Base-by-base conservation (phyloP, 148 eudicot species). In the Linanthus parryae region DNA sequence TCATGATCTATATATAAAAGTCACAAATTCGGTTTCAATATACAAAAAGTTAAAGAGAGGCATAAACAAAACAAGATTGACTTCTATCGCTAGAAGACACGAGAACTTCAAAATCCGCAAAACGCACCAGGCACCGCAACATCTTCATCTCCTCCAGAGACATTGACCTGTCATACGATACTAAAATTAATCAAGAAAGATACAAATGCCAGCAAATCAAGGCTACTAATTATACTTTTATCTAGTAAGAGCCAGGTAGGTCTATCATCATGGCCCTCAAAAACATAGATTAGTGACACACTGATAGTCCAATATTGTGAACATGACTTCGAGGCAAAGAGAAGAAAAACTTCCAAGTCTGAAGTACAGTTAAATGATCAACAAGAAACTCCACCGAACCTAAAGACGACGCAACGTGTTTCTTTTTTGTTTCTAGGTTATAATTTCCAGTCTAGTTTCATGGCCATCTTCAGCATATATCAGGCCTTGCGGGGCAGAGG, bases 1-100 rank as follows among this genome's bases (percentile, higher is more conserved):
- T 87, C 96, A 50, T 58, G 65, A 35, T 92, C 98, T 92, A 66
- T 21, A 52, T 33, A 23, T 49, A 14, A 39, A 58, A 40, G 33
- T 57, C n/a, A 28, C 20, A 37, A 44, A n/a, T n/a, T n/a, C n/a
- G n/a, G n/a, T n/a, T n/a, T 35, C 43, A 17, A 46, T 2, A 46
- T 44, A 61, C 14, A 51, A 51, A 31, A 51, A 10, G 34, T 15
- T 8, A 31, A 51, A 1, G n/a, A 8, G 8, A 24, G 19, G 36
- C 12, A 39, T 43, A 14, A 55, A 51, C 22, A 0, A 30, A 15
- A 18, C 40, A 5, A 16, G 25, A 39, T 19, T 12, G 5, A 41
- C 5, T 3, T 43, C 3, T 8, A 33, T 19, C 20, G 25, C 37
- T 2, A 19, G 7, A 5, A 55, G 35, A 66, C 45, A 29, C 14